phyloP scores from a whole-genome alignment of 129 eudicot species.

The Centrapalus pauciflorus region DNA sequence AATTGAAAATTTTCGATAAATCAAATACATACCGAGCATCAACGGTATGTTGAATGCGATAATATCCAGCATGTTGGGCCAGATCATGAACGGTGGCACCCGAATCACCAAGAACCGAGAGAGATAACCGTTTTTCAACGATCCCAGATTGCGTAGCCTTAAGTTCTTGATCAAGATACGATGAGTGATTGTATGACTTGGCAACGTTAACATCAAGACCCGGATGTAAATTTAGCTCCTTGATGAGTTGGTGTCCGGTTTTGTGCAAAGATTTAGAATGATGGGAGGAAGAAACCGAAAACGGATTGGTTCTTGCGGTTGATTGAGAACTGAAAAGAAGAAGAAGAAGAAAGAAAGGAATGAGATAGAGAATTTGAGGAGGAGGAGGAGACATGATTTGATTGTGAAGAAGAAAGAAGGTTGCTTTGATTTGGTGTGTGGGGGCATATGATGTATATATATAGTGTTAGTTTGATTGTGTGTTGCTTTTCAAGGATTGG shows the following conservation, averaged over 20 bases:
- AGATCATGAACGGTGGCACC: conserved; percentile 51
- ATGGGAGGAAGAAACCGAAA: conserved; percentile 15
- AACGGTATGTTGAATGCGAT: conserved; percentile 56
- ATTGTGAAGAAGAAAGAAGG: conserved; percentile 25
- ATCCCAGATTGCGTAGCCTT: conserved; percentile 24
- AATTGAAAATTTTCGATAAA: neutral
- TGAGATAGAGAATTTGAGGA: conserved; percentile 33
- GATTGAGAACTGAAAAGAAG: conserved; percentile 22
- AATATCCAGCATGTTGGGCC: conserved; percentile 93
- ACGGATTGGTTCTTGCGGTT: conserved; percentile 17
- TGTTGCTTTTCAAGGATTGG: conserved; percentile 13
- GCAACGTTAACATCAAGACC: conserved; percentile 46
- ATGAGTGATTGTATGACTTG: neutral
- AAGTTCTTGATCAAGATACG: conserved; percentile 19
- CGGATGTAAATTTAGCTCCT: conserved; percentile 68
- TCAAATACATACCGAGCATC: conserved; percentile 55
- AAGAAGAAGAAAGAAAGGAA: conserved; percentile 17
- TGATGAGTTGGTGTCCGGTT: conserved; percentile 46
- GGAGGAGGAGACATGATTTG: conserved; percentile 38
- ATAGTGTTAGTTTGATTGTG: neutral
- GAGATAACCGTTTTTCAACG: conserved; percentile 46
- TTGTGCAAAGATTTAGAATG: conserved; percentile 24
- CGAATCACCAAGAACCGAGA: conserved; percentile 40
- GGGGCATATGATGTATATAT: conserved; percentile 14
- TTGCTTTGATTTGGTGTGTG: conserved; percentile 17